Conservation (phyloP, 2,329 filamentous ascomycete genomes). For the Epichloe glyceriae region DNA sequence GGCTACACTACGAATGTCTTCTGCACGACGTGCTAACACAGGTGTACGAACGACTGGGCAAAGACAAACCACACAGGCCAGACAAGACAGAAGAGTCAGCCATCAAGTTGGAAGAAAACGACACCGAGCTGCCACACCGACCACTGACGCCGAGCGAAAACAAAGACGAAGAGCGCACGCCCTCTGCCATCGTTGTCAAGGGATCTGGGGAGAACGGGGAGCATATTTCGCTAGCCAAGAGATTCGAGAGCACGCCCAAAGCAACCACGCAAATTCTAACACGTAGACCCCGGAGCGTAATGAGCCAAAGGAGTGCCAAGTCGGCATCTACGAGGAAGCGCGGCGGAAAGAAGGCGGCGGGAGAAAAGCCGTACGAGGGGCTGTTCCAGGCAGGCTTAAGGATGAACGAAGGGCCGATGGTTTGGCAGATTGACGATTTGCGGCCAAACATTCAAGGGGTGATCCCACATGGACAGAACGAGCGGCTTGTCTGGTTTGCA, state of each 20-base stretch:
- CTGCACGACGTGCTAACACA: slow-evolving; percentile 38
- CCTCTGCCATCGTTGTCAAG: slow-evolving; percentile 41
- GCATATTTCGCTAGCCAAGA: slow-evolving; percentile 25
- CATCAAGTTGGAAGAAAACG: slow-evolving; percentile 20
- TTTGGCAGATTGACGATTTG: slow-evolving; percentile 39
- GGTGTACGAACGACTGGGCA: slow-evolving; percentile 37
- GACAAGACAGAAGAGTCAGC: slow-evolving; percentile 26
- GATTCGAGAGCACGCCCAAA: slow-evolving; percentile 16
- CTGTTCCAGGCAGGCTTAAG: slow-evolving; percentile 38
- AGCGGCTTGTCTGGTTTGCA: slow-evolving; percentile 36
- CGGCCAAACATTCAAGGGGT: slow-evolving; percentile 33
- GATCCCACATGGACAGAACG: slow-evolving; percentile 41
- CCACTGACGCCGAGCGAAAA: slow-evolving; percentile 40
- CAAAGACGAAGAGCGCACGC: slow-evolving; percentile 31
- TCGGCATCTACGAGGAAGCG: slow-evolving; percentile 18
- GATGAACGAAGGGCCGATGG: slow-evolving; percentile 33
- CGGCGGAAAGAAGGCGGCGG: slow-evolving; percentile 25
- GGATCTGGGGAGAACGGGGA: slow-evolving; percentile 30
- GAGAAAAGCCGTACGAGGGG: slow-evolving; percentile 35
- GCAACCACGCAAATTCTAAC: slow-evolving; percentile 18
- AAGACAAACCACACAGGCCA: slow-evolving; percentile 39
- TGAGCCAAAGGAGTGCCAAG: slow-evolving; percentile 14
- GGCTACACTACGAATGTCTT: slow-evolving; percentile 54
- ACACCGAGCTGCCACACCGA: slow-evolving; percentile 19
- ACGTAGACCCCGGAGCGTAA: slow-evolving; percentile 15